Percentiles rank a stretch among this genome's conserved stretches.
Conservation (phyloP, 495 filamentous ascomycete genomes). For the Penicillium paradoxum region DNA sequence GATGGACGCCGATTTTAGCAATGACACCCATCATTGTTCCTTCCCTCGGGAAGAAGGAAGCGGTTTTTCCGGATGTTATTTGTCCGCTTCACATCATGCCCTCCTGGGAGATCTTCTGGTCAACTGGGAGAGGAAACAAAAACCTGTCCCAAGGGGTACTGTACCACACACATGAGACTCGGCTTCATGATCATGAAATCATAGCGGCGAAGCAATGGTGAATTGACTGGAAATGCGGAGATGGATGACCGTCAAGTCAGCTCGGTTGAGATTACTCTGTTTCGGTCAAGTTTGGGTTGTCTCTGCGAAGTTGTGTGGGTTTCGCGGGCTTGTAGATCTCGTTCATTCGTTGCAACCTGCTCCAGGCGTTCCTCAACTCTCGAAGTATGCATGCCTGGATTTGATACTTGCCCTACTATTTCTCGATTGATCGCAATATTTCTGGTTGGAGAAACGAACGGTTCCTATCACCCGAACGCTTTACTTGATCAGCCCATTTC, state of each 20-base stretch:
- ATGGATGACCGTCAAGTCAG: constrained; percentile 30
- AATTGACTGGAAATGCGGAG: constrained; percentile 25
- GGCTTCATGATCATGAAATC: constrained; percentile 5
- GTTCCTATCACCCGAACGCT: constrained; percentile 8
- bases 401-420: not conserved
- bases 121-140: constrained; percentile 73
- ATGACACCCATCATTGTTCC: constrained; percentile 25
- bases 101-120: constrained; percentile 38
- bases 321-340: constrained; percentile 4
- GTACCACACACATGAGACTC: constrained; percentile 64
- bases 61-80: constrained; percentile 83
- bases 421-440: constrained; percentile 6
- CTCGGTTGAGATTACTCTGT: constrained; percentile 27
- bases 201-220: not conserved
- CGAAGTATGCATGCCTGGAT: not conserved
- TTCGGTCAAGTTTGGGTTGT: constrained; percentile 33
- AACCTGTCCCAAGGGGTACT: constrained; percentile 77
- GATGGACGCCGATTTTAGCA: constrained; percentile 59
- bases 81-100: constrained; percentile 61
- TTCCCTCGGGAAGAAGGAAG: constrained; percentile 43
- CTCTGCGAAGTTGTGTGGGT: constrained; percentile 18
- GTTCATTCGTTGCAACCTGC: constrained; percentile 17
- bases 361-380: constrained; percentile 17
- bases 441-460: constrained; percentile 3
- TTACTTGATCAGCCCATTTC: constrained; percentile 2